Evolutionary conservation across 2,329 filamentous ascomycete species (phyloP).

Genomic region (Bimuria novae-zelandiae): DNA sequence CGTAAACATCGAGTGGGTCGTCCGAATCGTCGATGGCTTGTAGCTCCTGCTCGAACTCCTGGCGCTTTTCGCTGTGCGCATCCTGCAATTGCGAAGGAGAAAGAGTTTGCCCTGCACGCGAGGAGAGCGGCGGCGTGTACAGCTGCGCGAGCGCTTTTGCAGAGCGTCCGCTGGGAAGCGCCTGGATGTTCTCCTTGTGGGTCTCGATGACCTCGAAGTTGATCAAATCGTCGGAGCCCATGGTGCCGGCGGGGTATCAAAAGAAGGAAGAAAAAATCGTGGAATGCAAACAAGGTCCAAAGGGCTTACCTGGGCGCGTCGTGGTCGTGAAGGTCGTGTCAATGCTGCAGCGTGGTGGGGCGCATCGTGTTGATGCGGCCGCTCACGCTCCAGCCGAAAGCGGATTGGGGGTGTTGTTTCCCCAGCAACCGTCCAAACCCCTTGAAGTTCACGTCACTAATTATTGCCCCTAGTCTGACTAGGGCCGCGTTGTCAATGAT

Average conservation of each 20-base stretch:
- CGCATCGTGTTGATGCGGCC: conserved; percentile 5
- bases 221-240: conserved; percentile 55
- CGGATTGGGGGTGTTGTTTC: background rate
- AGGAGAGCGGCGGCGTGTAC: conserved; percentile 65
- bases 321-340: conserved; percentile 17
- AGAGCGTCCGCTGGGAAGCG: conserved; percentile 84
- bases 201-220: conserved; percentile 91
- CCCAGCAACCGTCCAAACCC: conserved; percentile 5
- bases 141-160: conserved; percentile 85
- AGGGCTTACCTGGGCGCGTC: conserved; percentile 19
- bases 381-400: background rate
- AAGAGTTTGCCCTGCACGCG: conserved; percentile 53
- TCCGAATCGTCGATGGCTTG: conserved; percentile 81
- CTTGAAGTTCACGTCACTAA: too few relatives aligned
- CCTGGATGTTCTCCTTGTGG: conserved; percentile 98
- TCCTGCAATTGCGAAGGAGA: conserved; percentile 73
- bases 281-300: conserved; percentile 6
- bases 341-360: background rate
- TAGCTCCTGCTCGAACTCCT: conserved; percentile 85
- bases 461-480: too few relatives aligned
- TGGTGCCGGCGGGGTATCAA: conserved; percentile 40
- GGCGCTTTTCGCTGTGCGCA: conserved; percentile 77
- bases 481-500: too few relatives aligned
- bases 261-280: conserved; percentile 22
- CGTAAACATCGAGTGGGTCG: conserved; percentile 92